Evolutionary conservation across 331 rosid species (phyloP), one percentile per base, ranked within the genome.

Genomic region (Acacia concinna): DNA sequence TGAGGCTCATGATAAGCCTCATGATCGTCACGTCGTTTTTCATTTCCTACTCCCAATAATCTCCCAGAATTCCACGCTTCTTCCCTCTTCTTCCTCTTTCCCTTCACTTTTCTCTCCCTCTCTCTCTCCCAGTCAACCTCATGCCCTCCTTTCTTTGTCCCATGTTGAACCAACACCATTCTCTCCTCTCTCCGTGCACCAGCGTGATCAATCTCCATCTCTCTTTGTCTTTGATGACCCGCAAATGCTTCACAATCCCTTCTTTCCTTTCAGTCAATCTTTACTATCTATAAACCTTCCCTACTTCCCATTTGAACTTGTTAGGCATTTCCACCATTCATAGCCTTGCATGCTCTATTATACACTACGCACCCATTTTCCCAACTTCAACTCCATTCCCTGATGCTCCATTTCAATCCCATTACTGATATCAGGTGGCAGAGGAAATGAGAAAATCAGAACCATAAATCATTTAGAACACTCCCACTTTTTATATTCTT

Each of bases 21-120:
- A 94, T 94, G 79, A 89, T 86, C 97, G 98, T 92, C 96, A 95
- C 91, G 98, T 95, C 98, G 90, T 86, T 92, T 88, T 94, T 88
- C 89, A 80, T 73, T 95, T 84, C 6, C 97, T 68, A 74, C 94
- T 92, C 97, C 98, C 98, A 51, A 90, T 74, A 85, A 85, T 66
- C 98, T 89, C 98, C 97, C 97, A 90, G 98, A 94, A 94, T 94
- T 92, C 98, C 97, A 94, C 97, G 97, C 97, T 69, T 79, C 67
- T 44, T 28, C 30, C 47, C n/a, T n/a, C n/a, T n/a, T n/a, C n/a
- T n/a, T n/a, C n/a, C 71, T n/a, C 74, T 47, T 44, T 49, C 88
- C 87, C 76, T n/a, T n/a, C n/a, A n/a, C n/a, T n/a, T n/a, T n/a
- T 15, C 77, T 65, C 77, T 44, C 17, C 15, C 44, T 77, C 79